phyloP scores from a whole-genome alignment of 2,329 filamentous ascomycete species.

The Cladosporium sp. region DNA sequence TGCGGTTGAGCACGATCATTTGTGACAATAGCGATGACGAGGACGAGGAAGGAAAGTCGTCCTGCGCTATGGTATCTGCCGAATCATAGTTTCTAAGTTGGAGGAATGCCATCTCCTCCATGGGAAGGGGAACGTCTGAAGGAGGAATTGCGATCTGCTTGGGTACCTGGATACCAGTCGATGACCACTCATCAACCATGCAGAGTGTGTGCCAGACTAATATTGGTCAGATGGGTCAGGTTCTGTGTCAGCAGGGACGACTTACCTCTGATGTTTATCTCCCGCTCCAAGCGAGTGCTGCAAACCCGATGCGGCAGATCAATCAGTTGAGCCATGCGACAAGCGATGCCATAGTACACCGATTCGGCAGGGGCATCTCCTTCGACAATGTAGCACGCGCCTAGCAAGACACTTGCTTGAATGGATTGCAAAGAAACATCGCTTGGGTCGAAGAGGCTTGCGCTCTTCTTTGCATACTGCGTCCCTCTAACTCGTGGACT shows the following conservation, averaged over 20 bases:
- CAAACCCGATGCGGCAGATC: slow-evolving; percentile 2
- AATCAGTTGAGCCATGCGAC: slow-evolving; percentile 7
- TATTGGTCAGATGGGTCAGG: not conserved
- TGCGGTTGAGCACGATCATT: slow-evolving; percentile 9
- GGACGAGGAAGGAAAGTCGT: slow-evolving; percentile 3
- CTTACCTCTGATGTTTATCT: slow-evolving; percentile 11
- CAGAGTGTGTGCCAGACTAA: slow-evolving; percentile 10
- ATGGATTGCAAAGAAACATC: slow-evolving; percentile 8
- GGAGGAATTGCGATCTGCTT: slow-evolving; percentile 8
- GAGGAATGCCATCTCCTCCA: slow-evolving; percentile 10
- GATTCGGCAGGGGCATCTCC: slow-evolving; percentile 7
- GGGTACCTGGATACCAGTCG: slow-evolving; percentile 7
- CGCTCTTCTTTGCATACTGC: slow-evolving; percentile 4
- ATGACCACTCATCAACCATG: slow-evolving; percentile 11
- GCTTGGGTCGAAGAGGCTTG: slow-evolving; percentile 11
- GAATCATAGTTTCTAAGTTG: not conserved
- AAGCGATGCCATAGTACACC: slow-evolving; percentile 9
- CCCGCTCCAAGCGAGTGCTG: not conserved
- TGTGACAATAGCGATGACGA: slow-evolving; percentile 5
- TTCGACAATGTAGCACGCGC: slow-evolving; percentile 4
- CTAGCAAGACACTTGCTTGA: slow-evolving; percentile 8
- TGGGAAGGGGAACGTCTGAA: slow-evolving; percentile 4
- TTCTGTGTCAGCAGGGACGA: not conserved
- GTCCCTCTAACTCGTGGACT: not conserved
- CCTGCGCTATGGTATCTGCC: not conserved